Percentiles rank a stretch among this genome's conserved stretches.
Evolutionary conservation across 2,329 filamentous ascomycete genomes (phyloP).

Genomic region (Penicillium sp.): DNA sequence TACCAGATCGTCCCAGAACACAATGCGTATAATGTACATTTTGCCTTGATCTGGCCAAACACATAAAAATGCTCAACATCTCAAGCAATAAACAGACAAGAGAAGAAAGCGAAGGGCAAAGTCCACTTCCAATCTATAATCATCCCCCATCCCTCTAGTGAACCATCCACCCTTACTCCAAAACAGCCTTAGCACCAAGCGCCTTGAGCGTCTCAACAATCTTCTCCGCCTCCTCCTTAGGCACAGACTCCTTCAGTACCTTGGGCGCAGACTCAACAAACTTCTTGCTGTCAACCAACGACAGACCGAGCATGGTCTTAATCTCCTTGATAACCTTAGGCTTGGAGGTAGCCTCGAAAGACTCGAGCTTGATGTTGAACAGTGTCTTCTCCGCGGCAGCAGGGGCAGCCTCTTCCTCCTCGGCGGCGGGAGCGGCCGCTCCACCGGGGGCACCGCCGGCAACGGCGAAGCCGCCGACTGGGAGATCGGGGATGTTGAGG

Average conservation of each 20-base stretch:
- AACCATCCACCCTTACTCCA: conserved; percentile 67
- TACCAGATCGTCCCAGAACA: conserved; percentile 24
- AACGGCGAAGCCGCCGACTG: conserved; percentile 83
- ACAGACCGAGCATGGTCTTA: conserved; percentile 91
- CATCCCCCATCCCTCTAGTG: conserved; percentile 10
- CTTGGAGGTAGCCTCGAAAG: conserved; percentile 83
- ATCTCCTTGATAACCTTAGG: conserved; percentile 99
- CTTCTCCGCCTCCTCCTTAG: conserved; percentile 99
- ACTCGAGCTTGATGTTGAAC: conserved; percentile 91
- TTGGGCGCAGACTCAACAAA: conserved; percentile 98
- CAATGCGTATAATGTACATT: conserved; percentile 40
- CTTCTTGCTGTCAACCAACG: conserved; percentile 99
- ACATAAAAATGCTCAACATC: conserved; percentile 21
- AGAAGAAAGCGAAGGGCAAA: conserved; percentile 5
- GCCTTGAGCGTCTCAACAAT: conserved; percentile 93
- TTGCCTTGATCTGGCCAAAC: conserved; percentile 28
- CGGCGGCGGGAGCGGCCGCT: conserved; percentile 58
- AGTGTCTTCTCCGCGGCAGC: conserved; percentile 90
- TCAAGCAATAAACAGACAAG: conserved; percentile 21
- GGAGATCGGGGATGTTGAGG: conserved; percentile 97
- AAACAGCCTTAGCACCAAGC: conserved; percentile 78
- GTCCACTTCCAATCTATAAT: conserved; percentile 5
- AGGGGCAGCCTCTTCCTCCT: conserved; percentile 84
- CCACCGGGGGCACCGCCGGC: conserved; percentile 58
- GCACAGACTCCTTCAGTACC: conserved; percentile 97